Evolutionary conservation across 306 rosid genomes (phyloP).

Genomic region (Astragalus membranaceus): DNA sequence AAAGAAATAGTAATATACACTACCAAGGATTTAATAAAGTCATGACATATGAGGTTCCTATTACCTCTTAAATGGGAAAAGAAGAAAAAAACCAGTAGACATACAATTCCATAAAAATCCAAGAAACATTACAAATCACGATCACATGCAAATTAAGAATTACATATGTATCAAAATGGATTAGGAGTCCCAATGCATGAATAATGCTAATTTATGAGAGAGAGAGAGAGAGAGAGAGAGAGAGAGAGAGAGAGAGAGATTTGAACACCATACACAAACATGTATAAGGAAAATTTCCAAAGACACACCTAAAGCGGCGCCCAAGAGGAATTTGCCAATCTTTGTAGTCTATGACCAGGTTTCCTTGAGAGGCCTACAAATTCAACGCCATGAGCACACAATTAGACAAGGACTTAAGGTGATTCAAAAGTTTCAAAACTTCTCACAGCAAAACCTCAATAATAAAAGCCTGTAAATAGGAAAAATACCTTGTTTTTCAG

Average conservation of each 20-base stretch:
- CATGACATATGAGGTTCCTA: background rate
- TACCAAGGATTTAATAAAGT: background rate
- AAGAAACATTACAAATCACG: constrained; percentile 10
- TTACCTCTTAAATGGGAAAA: background rate
- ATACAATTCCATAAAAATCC: constrained; percentile 1
- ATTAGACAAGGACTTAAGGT: background rate
- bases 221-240: too few species aligned
- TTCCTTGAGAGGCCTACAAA: constrained; percentile 71
- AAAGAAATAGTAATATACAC: background rate
- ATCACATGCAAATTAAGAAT: background rate
- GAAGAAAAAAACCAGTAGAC: background rate
- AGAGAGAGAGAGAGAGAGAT: too few species aligned
- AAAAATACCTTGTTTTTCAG: constrained; percentile 68
- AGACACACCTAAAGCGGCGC: constrained; percentile 84
- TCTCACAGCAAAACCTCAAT: background rate
- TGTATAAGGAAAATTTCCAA: background rate
- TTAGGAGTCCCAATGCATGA: background rate
- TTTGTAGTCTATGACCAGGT: constrained; percentile 80
- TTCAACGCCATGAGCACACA: constrained; percentile 15
- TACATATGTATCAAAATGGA: background rate
- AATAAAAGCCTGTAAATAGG: background rate
- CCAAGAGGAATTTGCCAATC: constrained; percentile 99
- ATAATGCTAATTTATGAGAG: background rate
- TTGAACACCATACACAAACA: background rate
- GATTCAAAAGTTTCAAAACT: constrained; percentile 12